Evolutionary conservation across 192 early-diverging fungal genomes (phyloP).

Genomic region (Podila epicladia): DNA sequence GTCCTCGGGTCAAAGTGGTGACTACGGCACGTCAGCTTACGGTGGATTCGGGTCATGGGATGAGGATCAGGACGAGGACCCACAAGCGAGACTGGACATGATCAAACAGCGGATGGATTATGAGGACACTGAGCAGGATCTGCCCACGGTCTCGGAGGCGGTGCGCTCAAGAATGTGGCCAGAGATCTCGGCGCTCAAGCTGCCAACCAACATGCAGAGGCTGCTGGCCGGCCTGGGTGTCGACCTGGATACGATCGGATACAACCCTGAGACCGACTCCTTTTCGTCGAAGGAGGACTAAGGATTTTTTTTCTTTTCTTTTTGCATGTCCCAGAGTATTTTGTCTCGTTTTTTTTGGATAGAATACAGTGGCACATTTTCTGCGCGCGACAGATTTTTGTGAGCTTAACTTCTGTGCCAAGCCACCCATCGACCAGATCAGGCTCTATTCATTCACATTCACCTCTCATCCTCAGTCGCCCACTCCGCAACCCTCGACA

Average conservation of each 20-base stretch:
- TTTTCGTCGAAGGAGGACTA: constrained; percentile 14
- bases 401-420: background rate
- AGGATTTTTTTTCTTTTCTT: background rate
- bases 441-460: background rate
- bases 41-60: background rate
- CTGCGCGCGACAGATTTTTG: background rate
- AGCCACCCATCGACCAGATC: background rate
- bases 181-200: background rate
- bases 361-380: no score
- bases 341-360: background rate
- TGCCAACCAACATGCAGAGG: constrained; percentile 27
- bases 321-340: background rate
- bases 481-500: constrained; percentile 1
- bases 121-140: constrained; percentile 31
- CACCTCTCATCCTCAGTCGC: background rate
- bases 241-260: constrained; percentile 24
- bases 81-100: background rate
- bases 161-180: constrained; percentile 3
- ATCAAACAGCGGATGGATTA: constrained; percentile 19
- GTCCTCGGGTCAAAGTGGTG: background rate
- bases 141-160: constrained; percentile 42
- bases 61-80: background rate
- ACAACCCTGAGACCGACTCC: constrained; percentile 30
- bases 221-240: constrained; percentile 20
- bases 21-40: background rate